Evolutionary conservation across 108 stramenopile genomes (phyloP).

Genomic region (Nitzschia putrida): DNA sequence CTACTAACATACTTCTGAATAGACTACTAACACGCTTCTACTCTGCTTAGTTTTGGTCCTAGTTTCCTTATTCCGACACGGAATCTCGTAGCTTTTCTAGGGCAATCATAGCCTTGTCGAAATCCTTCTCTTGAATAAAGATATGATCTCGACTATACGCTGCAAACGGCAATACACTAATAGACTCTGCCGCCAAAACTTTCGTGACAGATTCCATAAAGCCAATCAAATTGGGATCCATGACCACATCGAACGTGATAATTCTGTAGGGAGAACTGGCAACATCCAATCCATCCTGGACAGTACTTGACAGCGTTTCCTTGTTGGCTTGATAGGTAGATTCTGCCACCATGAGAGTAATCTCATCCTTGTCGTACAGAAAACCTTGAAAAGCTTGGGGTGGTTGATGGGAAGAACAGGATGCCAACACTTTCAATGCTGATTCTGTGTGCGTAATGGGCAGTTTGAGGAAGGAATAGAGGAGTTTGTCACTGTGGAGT

Average conservation of each 20-base stretch:
- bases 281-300: neutral
- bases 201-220: slow-evolving; percentile 26
- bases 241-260: slow-evolving; percentile 34
- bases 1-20: no score
- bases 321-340: neutral
- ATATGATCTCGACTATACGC: slow-evolving; percentile 34
- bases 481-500: slow-evolving; percentile 2
- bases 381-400: neutral
- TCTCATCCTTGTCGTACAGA: slow-evolving; percentile 23
- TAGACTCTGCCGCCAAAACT: slow-evolving; percentile 21
- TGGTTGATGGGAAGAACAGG: neutral
- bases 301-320: neutral
- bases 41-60: neutral
- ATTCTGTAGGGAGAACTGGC: slow-evolving; percentile 17
- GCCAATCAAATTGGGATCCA: slow-evolving; percentile 27
- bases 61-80: neutral
- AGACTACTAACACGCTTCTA: no score
- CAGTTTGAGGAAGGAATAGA: slow-evolving; percentile 2
- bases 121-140: slow-evolving; percentile 25
- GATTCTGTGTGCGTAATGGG: neutral
- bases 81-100: slow-evolving; percentile 7
- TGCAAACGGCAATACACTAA: slow-evolving; percentile 29
- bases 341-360: slow-evolving; percentile 15
- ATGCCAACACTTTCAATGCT: neutral
- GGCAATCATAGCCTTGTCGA: slow-evolving; percentile 8